Evolutionary conservation across 495 filamentous ascomycete species (phyloP).

Genomic region (Delitschia confertaspora): DNA sequence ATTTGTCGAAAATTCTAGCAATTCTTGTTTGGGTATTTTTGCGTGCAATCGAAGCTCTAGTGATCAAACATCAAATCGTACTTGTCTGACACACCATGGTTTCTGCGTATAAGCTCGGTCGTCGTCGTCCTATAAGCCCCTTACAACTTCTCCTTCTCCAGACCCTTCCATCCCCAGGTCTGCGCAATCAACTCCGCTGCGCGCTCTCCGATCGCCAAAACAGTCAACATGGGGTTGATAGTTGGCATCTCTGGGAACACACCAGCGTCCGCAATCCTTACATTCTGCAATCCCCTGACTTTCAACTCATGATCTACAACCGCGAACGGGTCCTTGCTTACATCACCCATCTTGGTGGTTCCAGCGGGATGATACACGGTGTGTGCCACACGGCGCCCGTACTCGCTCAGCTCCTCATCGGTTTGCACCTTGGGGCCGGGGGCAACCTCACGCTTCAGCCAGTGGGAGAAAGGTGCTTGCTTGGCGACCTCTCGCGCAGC

Average conservation of each 20-base stretch:
- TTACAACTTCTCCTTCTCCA: slow-evolving; percentile 36
- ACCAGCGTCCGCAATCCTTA: slow-evolving; percentile 59
- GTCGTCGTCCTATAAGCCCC: too few relatives aligned
- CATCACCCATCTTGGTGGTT: slow-evolving; percentile 79
- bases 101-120: too few relatives aligned
- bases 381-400: slow-evolving; percentile 64
- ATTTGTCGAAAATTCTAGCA: too few relatives aligned
- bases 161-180: slow-evolving; percentile 50
- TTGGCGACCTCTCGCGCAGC: slow-evolving; percentile 63
- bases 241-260: slow-evolving; percentile 60
- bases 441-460: slow-evolving; percentile 72
- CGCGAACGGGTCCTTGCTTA: slow-evolving; percentile 51
- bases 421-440: slow-evolving; percentile 59
- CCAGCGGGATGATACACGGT: slow-evolving; percentile 83
- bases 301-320: slow-evolving; percentile 54
- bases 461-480: slow-evolving; percentile 63
- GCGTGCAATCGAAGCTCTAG: too few relatives aligned
- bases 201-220: slow-evolving; percentile 55
- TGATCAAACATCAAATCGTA: too few relatives aligned
- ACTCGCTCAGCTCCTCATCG: slow-evolving; percentile 65
- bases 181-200: slow-evolving; percentile 56
- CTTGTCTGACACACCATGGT: too few relatives aligned
- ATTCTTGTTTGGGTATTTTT: too few relatives aligned
- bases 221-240: slow-evolving; percentile 61
- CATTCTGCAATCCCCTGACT: slow-evolving; percentile 47